Base-by-base conservation (phyloP, 306 rosid genomes). In the Morella rubra region DNA sequence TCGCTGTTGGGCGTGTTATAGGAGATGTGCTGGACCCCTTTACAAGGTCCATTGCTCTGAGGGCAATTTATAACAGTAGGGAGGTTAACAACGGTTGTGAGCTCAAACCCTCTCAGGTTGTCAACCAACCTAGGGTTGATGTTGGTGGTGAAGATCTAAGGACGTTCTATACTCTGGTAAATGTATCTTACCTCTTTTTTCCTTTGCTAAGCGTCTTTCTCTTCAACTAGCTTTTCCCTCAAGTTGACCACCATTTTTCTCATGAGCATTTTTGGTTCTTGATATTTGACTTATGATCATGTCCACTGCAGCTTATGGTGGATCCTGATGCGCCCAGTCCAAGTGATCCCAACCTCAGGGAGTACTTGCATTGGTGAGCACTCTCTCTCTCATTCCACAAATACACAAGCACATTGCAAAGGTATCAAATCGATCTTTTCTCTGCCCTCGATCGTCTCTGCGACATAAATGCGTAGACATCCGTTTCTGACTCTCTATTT, bases 291-390 rank as follows among this genome's bases (percentile, higher is more conserved):
- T 37, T 64, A 6, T 64, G 70, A 64, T 65, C 47, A 65, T 24
- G 24, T 13, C 32, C 32, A n/a, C 53, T 61, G 58, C 74, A 88
- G 92, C 83, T 73, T 54, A 84, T 88, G 92, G 90, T 88, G 42
- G 92, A 88, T 70, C 90, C 92, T 37, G 92, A 88, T 80, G 92
- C 92, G 44, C 90, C 90, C 5, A 88, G 88, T 78, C 92, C 92
- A 16, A 88, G 92, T 56, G 88, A 86, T 19, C 92, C 92, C 75
- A 78, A 12, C 81, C 76, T 88, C 5, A 82, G 87, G 51, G 92
- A 88, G 56, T 88, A 88, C 79, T 75, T 88, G 84, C 92, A 88
- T 76, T 88, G 92, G 92, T 88, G 73, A 14, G 74, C 40, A 27
- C 3, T 3, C 13, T 20, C 5, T 18, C 7, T 41, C 49, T 14